phyloP scores from a whole-genome alignment of 1,139 yeast genomes.

The Geotrichum macrosporum region DNA sequence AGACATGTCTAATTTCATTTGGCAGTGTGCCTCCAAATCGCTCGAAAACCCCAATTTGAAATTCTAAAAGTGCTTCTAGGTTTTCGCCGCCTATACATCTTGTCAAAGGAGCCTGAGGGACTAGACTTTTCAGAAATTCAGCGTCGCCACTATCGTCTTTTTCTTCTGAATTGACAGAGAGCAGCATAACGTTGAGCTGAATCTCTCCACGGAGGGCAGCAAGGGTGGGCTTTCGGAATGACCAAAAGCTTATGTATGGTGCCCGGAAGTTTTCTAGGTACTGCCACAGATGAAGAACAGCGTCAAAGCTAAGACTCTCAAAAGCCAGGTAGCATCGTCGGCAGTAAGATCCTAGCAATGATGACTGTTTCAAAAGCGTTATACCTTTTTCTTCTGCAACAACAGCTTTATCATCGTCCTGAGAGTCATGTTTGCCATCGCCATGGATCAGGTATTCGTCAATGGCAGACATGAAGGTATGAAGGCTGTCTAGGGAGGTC shows the following conservation, averaged over 20 bases:
- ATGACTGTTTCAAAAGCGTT: slow-evolving; percentile 13
- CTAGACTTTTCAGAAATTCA: slow-evolving; percentile 8
- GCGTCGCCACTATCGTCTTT: not conserved
- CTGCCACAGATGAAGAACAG: slow-evolving; percentile 49
- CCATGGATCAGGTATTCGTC: slow-evolving; percentile 8
- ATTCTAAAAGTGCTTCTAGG: slow-evolving; percentile 49
- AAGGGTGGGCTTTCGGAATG: not conserved
- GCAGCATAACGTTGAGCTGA: not conserved
- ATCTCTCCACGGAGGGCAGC: not conserved
- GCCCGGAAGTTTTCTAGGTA: slow-evolving; percentile 52
- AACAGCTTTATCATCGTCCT: slow-evolving; percentile 4
- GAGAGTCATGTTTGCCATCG: slow-evolving; percentile 18
- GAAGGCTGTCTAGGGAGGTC: slow-evolving; percentile 24
- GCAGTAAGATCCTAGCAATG: slow-evolving; percentile 44
- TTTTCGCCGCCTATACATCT: slow-evolving; percentile 48
- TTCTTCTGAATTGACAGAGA: not conserved
- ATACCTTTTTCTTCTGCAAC: slow-evolving; percentile 4
- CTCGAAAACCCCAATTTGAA: slow-evolving; percentile 56
- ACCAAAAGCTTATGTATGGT: slow-evolving; percentile 14
- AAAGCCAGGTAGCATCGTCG: slow-evolving; percentile 46
- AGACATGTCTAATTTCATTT: slow-evolving; percentile 42
- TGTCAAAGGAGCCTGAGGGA: slow-evolving; percentile 5
- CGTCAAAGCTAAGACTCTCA: slow-evolving; percentile 56
- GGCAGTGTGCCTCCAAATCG: slow-evolving; percentile 43
- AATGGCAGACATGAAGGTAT: slow-evolving; percentile 20